Percentiles rank a stretch among this genome's conserved stretches.
phyloP scores from a whole-genome alignment of 352 stramenopile species.

The Pythium dissotocum region DNA sequence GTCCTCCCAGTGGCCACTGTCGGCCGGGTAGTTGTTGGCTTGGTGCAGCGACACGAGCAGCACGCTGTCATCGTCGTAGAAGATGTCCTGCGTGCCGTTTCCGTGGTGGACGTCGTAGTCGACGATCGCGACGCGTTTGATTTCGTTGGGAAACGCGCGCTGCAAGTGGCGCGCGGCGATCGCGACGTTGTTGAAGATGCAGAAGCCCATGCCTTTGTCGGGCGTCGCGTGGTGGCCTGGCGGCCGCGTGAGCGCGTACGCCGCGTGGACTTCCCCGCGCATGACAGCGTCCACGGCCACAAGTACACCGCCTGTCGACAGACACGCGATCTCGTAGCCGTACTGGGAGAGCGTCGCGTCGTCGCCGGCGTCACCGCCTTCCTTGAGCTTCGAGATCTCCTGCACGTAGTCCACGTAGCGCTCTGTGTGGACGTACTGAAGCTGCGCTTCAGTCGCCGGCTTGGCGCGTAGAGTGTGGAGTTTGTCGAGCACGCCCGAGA shows the following conservation, averaged over 20 bases:
- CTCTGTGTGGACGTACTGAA: slow-evolving; percentile 59
- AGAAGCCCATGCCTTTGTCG: slow-evolving; percentile 69
- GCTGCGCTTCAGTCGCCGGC: slow-evolving; percentile 42
- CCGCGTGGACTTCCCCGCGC: slow-evolving; percentile 35
- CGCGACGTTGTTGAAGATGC: slow-evolving; percentile 72
- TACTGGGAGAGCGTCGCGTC: slow-evolving; percentile 73
- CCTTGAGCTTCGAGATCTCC: slow-evolving; percentile 43
- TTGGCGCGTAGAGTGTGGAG: slow-evolving; percentile 39
- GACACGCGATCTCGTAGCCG: slow-evolving; percentile 67
- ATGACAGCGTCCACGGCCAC: slow-evolving; percentile 62
- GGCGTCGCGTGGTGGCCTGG: slow-evolving; percentile 70
- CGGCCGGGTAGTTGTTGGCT: slow-evolving; percentile 78
- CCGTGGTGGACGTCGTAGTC: slow-evolving; percentile 97
- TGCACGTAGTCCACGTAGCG: slow-evolving; percentile 59
- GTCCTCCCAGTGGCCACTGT: slow-evolving; percentile 48
- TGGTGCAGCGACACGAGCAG: slow-evolving; percentile 84
- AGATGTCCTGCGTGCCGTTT: slow-evolving; percentile 94
- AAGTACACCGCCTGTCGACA: slow-evolving; percentile 71
- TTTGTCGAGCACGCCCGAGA: slow-evolving; percentile 61
- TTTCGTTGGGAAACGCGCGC: slow-evolving; percentile 54
- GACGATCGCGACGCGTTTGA: slow-evolving; percentile 92
- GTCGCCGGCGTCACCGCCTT: slow-evolving; percentile 72
- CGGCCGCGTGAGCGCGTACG: slow-evolving; percentile 67
- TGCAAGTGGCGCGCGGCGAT: slow-evolving; percentile 57
- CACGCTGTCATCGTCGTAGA: slow-evolving; percentile 73